A percentile compares a stretch with the other conserved stretches of the same genome.
Conservation (phyloP, 768 basidiomycete species). For the Melanogaster broomeanus region DNA sequence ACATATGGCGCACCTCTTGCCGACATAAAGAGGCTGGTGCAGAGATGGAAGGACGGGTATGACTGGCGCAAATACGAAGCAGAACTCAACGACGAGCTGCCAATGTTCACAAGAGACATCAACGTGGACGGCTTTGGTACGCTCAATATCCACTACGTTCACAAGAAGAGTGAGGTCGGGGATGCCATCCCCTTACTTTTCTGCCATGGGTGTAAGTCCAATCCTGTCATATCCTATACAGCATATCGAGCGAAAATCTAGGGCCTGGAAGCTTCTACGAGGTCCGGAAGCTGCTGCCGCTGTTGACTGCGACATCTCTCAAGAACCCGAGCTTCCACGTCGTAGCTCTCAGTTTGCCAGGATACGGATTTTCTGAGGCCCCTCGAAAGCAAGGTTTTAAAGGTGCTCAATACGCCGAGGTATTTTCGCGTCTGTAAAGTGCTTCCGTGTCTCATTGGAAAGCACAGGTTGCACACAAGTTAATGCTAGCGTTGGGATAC, state of each 20-base stretch:
- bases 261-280: conserved; percentile 68
- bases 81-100: conserved; percentile 49
- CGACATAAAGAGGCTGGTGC: conserved; percentile 48
- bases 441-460: conserved; percentile 3
- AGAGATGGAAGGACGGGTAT: conserved; percentile 52
- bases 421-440: conserved; percentile 8
- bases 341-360: conserved; percentile 58
- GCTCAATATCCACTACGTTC: conserved; percentile 60
- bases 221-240: background rate
- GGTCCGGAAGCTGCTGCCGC: conserved; percentile 55
- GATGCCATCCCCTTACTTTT: conserved; percentile 61
- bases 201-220: conserved; percentile 55
- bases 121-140: conserved; percentile 46
- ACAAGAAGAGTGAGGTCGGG: conserved; percentile 45
- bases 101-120: conserved; percentile 57
- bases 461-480: conserved; percentile 43
- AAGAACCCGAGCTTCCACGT: conserved; percentile 63
- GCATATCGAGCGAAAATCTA: conserved; percentile 16
- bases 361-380: conserved; percentile 62
- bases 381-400: conserved; percentile 54
- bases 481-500: conserved; percentile 53
- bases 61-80: conserved; percentile 59
- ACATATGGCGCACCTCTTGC: conserved; percentile 53
- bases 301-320: conserved; percentile 42
- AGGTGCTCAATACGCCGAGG: conserved; percentile 56